Percentiles rank a stretch among this genome's conserved stretches.
phyloP scores from a whole-genome alignment of 2,329 filamentous ascomycete genomes.

The Taxawa tesnikishii region DNA sequence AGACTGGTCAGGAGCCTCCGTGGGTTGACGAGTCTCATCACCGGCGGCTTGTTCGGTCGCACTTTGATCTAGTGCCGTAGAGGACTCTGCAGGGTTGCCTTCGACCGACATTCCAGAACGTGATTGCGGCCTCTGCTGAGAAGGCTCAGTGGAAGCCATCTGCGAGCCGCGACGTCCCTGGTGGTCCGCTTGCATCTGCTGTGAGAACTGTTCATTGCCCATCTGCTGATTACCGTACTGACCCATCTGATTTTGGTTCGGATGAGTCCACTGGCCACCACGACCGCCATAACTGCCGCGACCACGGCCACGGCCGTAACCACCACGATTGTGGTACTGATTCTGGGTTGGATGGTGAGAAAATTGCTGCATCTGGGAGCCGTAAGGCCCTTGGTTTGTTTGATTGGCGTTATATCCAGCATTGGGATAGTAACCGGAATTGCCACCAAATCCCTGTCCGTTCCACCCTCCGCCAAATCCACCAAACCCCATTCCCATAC shows the following conservation, averaged over 20 bases:
- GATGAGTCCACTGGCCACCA: slow-evolving; percentile 14
- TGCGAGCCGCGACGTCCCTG: not conserved
- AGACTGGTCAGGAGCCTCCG: not conserved
- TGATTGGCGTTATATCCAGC: slow-evolving; percentile 39
- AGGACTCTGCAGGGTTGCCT: not conserved
- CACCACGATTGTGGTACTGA: slow-evolving; percentile 45
- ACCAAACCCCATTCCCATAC: slow-evolving; percentile 51
- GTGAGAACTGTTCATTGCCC: not conserved
- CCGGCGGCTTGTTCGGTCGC: not conserved
- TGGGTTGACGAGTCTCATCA: no score
- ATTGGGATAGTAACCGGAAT: slow-evolving; percentile 51
- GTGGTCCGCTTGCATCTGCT: not conserved
- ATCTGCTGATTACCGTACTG: not conserved
- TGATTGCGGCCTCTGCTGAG: not conserved
- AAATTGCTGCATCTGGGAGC: slow-evolving; percentile 33
- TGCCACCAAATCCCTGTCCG: slow-evolving; percentile 61
- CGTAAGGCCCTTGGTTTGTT: slow-evolving; percentile 28
- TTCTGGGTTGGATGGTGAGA: no score
- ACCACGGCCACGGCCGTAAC: slow-evolving; percentile 29
- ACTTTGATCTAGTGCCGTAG: not conserved
- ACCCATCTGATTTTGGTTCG: slow-evolving; percentile 3
- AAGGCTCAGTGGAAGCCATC: not conserved
- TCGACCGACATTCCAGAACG: not conserved
- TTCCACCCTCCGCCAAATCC: slow-evolving; percentile 52
- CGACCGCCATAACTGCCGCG: slow-evolving; percentile 17